Evolutionary conservation across 371 early-diverging fungal genomes (phyloP), one percentile per base, ranked within the genome.

Genomic region (Apophysomyces variabilis): DNA sequence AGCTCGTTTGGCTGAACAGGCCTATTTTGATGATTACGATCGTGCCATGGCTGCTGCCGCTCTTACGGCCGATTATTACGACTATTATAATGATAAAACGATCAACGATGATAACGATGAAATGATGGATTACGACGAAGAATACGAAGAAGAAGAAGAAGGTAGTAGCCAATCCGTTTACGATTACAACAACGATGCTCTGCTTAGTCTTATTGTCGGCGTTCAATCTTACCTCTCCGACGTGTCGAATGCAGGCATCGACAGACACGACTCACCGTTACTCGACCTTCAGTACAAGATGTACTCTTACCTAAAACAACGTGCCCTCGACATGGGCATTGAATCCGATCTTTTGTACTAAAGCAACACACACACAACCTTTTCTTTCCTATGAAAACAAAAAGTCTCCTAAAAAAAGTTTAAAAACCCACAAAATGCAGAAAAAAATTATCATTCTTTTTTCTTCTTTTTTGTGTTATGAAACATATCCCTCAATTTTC

Each of bases 231-330:
- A 80, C 50, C 65, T 80, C 14, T 26, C 72, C 7, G 81, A 80
- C 41, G 63, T 72, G 13, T 64, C 74, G 9, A 60, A 26, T 9
- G 44, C 69, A 12, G 62, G 66, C 14, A 32, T 43, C 26, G 66
- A 63, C 54, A 36, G 62, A 58, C 54, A 67, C 21, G 69, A 66
- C 43, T 80, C 81, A 37, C 81, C 76, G 43, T 60, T 80, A 14
- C 63, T 74, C 37, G 73, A 78, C 12, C 72, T 80, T 13, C 81
- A 80, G 65, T 80, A 80, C 64, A 80, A 80, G 67, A 80, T 80
- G 76, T 80, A 80, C 39, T 76, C 74, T 50, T 80, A 77, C 57
- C 71, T 80, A 39, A 80, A 74, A 50, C 81, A 74, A 58, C 74
- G 76, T 66, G 78, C 75, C 16, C 68, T 47, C 37, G 76, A 80